These are phyloP conservation scores for Venturia pyrina DNA, from an alignment of 2,329 filamentous ascomycete genomes.

Conservation along the genomic window DNA sequence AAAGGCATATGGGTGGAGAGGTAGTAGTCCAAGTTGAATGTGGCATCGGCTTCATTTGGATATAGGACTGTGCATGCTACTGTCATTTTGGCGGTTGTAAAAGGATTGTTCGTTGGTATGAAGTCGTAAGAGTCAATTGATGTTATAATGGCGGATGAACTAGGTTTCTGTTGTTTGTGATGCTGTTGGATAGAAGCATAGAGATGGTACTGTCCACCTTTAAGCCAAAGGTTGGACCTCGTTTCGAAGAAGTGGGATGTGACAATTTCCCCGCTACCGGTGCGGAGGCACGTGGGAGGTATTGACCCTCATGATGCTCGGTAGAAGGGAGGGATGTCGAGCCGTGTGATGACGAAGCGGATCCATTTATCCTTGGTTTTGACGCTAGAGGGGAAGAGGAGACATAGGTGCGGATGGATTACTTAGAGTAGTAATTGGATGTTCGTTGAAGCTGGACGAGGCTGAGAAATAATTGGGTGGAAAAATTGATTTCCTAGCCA, in stretches of 20 bases:
- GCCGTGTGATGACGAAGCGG: not conserved
- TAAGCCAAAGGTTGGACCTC: not conserved
- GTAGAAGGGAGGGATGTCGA: not conserved
- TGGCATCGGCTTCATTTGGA: slow-evolving; percentile 4
- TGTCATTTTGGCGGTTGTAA: not conserved
- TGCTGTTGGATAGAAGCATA: not conserved
- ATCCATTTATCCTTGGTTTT: not conserved
- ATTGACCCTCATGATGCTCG: not conserved
- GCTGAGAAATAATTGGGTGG: not conserved
- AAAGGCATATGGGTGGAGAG: slow-evolving; percentile 9
- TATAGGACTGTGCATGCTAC: not conserved
- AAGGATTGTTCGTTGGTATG: too few species aligned
- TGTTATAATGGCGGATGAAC: not conserved
- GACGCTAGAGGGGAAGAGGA: not conserved
- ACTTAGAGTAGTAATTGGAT: not conserved
- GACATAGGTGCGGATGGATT: not conserved
- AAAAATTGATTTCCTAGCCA: not conserved
- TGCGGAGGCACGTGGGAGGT: too few species aligned
- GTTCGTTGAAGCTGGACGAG: not conserved
- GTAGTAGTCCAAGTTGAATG: slow-evolving; percentile 8
- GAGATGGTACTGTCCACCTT: not conserved
- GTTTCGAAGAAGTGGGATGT: not conserved
- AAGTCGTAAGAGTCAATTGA: not conserved
- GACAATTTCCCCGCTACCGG: not conserved
- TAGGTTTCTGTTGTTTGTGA: not conserved